Evolutionary conservation across 352 stramenopile genomes (phyloP).

Genomic region (Phytophthora capsici): DNA sequence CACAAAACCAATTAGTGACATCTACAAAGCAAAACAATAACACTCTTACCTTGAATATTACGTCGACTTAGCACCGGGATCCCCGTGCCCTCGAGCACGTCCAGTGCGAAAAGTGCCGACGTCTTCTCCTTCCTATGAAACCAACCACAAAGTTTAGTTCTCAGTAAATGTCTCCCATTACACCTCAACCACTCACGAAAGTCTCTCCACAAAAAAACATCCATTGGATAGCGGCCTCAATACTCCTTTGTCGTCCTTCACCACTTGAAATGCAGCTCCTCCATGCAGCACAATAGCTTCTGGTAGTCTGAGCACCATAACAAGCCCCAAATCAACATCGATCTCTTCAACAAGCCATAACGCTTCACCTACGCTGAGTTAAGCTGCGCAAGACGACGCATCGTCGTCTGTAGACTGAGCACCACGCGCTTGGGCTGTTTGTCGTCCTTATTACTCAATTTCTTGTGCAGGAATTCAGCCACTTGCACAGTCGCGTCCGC

Average conservation of each 20-base stretch:
- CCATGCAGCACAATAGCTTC: conserved; percentile 73
- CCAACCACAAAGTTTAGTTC: background rate
- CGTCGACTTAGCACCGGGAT: conserved; percentile 79
- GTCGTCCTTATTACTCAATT: conserved; percentile 36
- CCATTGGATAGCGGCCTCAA: conserved; percentile 69
- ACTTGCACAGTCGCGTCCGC: conserved; percentile 42
- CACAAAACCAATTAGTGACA: background rate
- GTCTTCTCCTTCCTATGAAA: conserved; percentile 72
- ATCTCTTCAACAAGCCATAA: background rate
- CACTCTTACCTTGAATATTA: conserved; percentile 69
- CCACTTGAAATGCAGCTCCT: conserved; percentile 76
- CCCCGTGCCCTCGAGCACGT: conserved; percentile 75
- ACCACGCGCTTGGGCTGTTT: conserved; percentile 57
- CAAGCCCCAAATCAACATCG: background rate
- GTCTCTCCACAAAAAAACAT: conserved; percentile 81
- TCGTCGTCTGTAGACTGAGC: conserved; percentile 66
- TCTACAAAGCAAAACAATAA: background rate
- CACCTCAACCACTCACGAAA: conserved; percentile 53
- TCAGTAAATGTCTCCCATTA: no score
- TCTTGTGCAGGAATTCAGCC: conserved; percentile 56
- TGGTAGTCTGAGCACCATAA: conserved; percentile 52
- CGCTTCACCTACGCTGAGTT: conserved; percentile 49
- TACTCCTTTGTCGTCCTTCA: conserved; percentile 48
- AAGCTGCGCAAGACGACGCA: conserved; percentile 64
- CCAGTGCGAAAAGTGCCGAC: conserved; percentile 67